These are phyloP conservation scores for Trichoderma sp. DNA, from an alignment of 2,329 filamentous ascomycete species.

Conservation along the genomic window DNA sequence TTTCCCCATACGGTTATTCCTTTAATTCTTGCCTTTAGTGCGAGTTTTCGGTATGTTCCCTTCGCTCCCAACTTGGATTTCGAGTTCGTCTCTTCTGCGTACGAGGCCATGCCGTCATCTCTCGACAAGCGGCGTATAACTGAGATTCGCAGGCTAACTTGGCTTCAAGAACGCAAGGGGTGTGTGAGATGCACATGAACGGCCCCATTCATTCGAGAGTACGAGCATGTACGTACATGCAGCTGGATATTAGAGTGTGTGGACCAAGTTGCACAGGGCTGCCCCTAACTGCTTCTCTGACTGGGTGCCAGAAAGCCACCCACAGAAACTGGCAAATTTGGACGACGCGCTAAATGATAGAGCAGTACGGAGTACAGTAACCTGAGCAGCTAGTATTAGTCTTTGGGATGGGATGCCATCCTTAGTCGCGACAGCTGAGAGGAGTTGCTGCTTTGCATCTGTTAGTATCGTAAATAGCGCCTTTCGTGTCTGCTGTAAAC, in stretches of 20 bases:
- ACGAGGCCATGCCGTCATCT: neutral
- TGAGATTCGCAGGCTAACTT: neutral
- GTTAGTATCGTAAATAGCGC: neutral
- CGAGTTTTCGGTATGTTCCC: neutral
- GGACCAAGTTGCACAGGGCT: neutral
- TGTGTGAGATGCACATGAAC: neutral
- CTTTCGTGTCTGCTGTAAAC: neutral
- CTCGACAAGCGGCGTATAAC: slow-evolving; percentile 5
- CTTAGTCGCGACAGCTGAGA: neutral
- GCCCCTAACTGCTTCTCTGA: neutral
- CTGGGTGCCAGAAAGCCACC: neutral
- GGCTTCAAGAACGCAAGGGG: neutral
- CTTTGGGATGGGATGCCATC: neutral
- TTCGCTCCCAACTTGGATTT: neutral
- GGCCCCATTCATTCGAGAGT: neutral
- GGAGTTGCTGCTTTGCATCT: neutral
- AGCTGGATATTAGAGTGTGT: neutral
- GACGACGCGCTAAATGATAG: slow-evolving; percentile 1
- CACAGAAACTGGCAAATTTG: neutral
- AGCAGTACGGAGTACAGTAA: neutral
- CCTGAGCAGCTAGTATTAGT: neutral
- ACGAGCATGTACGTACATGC: neutral
- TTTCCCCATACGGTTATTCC: neutral
- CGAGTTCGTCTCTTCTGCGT: neutral
- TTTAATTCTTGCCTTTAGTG: neutral